These are phyloP conservation scores for Combretum micranthum DNA, from an alignment of 345 rosid species.

Conservation along the genomic window DNA sequence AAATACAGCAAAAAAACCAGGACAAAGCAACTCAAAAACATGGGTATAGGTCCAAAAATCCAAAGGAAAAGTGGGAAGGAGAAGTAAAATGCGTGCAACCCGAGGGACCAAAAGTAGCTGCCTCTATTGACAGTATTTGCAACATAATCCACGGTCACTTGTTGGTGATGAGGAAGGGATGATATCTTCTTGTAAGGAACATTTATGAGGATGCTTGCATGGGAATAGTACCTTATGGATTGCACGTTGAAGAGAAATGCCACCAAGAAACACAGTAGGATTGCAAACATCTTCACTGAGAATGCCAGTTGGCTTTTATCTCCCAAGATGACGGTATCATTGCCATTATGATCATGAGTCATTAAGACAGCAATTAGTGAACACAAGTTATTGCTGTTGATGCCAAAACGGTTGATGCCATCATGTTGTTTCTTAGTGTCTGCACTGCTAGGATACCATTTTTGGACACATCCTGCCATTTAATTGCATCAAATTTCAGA, in stretches of 20 bases:
- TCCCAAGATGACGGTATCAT: conserved; percentile 34
- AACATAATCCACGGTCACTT: conserved; percentile 52
- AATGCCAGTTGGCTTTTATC: conserved; percentile 42
- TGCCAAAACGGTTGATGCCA: conserved; percentile 89
- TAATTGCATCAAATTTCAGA: no score
- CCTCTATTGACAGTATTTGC: conserved; percentile 63
- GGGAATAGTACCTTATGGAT: conserved; percentile 83
- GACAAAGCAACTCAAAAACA: conserved; percentile 51
- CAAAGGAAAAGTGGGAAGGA: conserved; percentile 82
- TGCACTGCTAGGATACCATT: conserved; percentile 87
- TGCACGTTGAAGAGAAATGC: conserved; percentile 69
- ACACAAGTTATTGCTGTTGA: conserved; percentile 77
- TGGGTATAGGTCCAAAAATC: conserved; percentile 86
- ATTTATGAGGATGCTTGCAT: conserved; percentile 77
- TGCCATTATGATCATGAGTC: conserved; percentile 25
- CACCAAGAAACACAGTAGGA: conserved; percentile 65
- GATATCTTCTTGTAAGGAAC: conserved; percentile 58
- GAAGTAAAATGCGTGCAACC: conserved; percentile 81
- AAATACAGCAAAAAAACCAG: conserved; percentile 58
- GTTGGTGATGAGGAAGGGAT: conserved; percentile 18
- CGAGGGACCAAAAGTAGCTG: conserved; percentile 88
- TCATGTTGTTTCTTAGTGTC: conserved; percentile 80
- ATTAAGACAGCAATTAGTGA: conserved; percentile 68
- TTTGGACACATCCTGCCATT: conserved; percentile 50
- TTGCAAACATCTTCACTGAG: conserved; percentile 70